A percentile compares a stretch with the other conserved stretches of the same genome.
These are phyloP conservation scores for Hemisphaericaspora xylofermentans DNA, from an alignment of 1,139 yeast species.

Conservation along the genomic window DNA sequence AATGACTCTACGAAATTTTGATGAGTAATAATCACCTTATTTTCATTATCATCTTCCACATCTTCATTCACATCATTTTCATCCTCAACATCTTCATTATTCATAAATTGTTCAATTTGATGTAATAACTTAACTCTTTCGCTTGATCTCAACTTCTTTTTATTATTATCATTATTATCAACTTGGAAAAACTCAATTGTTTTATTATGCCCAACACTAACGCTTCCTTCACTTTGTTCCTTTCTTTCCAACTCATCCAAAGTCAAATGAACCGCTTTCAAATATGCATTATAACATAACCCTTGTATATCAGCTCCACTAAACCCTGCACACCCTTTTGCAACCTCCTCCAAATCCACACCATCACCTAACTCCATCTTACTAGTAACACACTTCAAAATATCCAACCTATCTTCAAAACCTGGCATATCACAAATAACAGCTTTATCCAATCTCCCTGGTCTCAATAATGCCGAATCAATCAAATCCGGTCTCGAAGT, in stretches of 20 bases:
- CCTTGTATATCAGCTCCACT: constrained; percentile 98
- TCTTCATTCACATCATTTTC: constrained; percentile 8
- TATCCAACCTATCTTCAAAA: constrained; percentile 68
- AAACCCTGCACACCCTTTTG: constrained; percentile 66
- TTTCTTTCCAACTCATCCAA: constrained; percentile 42
- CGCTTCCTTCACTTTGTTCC: constrained; percentile 25
- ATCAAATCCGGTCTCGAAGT: constrained; percentile 94
- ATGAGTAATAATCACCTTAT: constrained; percentile 41
- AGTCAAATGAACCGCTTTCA: constrained; percentile 83
- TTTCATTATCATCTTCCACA: constrained; percentile 12
- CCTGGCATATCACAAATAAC: constrained; percentile 87
- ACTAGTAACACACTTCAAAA: constrained; percentile 59
- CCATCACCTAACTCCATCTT: constrained; percentile 53
- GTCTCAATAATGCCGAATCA: constrained; percentile 91
- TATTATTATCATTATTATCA: constrained; percentile 27
- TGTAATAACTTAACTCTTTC: constrained; percentile 47
- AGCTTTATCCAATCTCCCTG: constrained; percentile 93
- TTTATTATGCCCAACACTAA: constrained; percentile 16
- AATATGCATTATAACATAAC: constrained; percentile 84
- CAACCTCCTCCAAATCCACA: constrained; percentile 57
- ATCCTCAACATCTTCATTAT: constrained; percentile 12
- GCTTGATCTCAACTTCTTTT: constrained; percentile 34
- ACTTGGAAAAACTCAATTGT: constrained; percentile 37
- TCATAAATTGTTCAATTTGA: constrained; percentile 44
- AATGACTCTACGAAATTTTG: constrained; percentile 65